Conservation (phyloP, 2,329 filamentous ascomycete genomes). For the Curvularia sp. region DNA sequence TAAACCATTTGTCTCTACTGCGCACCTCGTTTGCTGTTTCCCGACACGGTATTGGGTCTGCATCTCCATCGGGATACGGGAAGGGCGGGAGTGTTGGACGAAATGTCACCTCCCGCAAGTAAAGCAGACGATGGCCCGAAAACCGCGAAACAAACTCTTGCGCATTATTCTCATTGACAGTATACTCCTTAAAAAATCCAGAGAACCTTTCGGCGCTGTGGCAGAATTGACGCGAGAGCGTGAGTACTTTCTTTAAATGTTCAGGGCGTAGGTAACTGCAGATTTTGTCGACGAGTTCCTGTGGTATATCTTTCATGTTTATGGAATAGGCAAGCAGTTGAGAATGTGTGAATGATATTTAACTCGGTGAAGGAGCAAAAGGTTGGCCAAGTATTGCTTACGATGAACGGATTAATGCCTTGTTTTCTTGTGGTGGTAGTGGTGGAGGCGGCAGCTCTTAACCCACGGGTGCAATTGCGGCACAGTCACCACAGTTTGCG, state of each 20-base stretch:
- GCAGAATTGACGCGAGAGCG: constrained; percentile 17
- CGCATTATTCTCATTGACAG: constrained; percentile 10
- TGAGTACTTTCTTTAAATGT: constrained; percentile 25
- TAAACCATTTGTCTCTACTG: not conserved
- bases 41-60: not conserved
- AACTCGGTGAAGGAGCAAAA: not conserved
- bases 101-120: not conserved
- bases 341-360: not conserved
- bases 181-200: constrained; percentile 15
- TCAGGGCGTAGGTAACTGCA: constrained; percentile 17
- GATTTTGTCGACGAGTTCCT: constrained; percentile 27
- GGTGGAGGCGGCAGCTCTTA: too few species aligned
- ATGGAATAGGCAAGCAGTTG: not conserved
- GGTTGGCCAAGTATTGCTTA: not conserved
- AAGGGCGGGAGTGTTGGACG: not conserved
- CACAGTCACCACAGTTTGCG: not conserved
- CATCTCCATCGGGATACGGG: not conserved
- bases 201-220: constrained; percentile 23
- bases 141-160: constrained; percentile 18
- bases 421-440: not conserved
- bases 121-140: constrained; percentile 18
- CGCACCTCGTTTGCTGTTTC: not conserved
- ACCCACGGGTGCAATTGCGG: not conserved
- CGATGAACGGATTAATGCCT: not conserved
- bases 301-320: constrained; percentile 20